Evolutionary conservation across 495 filamentous ascomycete genomes (phyloP), one percentile per base, ranked within the genome.

Genomic region (Cercophora scortea): DNA sequence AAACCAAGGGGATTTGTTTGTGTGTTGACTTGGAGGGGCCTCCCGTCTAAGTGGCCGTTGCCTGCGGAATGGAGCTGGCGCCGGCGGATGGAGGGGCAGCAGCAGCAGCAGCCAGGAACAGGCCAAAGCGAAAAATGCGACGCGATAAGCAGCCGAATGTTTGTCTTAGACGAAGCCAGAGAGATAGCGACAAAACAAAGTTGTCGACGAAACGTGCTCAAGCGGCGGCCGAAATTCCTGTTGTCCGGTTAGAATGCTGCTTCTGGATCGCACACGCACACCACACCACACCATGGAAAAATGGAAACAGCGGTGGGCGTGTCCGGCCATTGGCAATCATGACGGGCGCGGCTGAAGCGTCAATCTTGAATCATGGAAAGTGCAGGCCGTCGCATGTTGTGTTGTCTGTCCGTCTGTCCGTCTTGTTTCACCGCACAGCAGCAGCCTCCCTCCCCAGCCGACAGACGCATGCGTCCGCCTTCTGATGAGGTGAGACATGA

Each of bases 141-240:
- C 57, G 32, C 57, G 58, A 58, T 58, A 58, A 60, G 58, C 25
- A 25, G 25, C 25, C 25, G 25, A 25, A 5, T 25, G 34, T 6
- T 1, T 54, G 54, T 60, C 57, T 57, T 36, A 39, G 49, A 55
- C 34, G 52, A 49, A 50, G 32, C 10, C 32, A 51, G 36, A 45
- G 2, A 38, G 36, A 8, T 25, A 38, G 36, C 9, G 50, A 51
- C 44, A 25, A 47, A 44, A 53, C 35, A 18, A 8, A 44, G 34
- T 3, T 16, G 38, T 19, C 10, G 19, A 12, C 10, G 13, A 45
- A 32, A 45, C 11, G 43, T 10, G 10, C 10, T 10, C 36, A 10
- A 8, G 13, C 36, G 13, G 8, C 7, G 36, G 10, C 36, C 10
- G 7, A 45, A 25, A 33, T 25, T 32, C 46, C 34, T 48, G 46